phyloP scores from a whole-genome alignment of 129 eudicot genomes.

The Heracleum sosnowskyi region DNA sequence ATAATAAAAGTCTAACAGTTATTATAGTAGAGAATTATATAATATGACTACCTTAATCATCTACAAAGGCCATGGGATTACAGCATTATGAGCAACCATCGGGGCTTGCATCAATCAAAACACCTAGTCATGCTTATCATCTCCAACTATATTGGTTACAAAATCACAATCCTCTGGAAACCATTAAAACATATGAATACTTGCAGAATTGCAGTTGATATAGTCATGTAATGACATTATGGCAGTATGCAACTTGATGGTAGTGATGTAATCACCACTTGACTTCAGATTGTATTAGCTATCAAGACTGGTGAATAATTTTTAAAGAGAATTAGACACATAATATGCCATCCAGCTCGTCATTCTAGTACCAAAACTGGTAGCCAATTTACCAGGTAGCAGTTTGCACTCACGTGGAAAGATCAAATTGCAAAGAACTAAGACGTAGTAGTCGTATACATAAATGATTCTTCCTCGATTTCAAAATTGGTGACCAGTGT shows the following conservation, averaged over 20 bases:
- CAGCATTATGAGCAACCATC: background rate
- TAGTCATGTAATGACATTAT: background rate
- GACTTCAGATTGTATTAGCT: background rate
- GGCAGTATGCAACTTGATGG: background rate
- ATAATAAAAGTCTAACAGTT: background rate
- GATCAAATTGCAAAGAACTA: background rate
- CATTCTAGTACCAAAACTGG: no score
- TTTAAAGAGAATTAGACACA: no score
- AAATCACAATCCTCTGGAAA: background rate
- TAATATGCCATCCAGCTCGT: no score
- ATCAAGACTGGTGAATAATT: background rate
- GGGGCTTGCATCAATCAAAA: background rate
- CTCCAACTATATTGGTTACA: background rate
- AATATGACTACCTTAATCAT: background rate
- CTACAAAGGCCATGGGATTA: background rate
- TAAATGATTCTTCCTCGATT: background rate
- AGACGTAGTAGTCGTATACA: background rate
- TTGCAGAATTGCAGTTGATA: background rate
- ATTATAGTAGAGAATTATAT: background rate
- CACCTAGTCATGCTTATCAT: background rate
- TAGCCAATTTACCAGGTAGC: background rate
- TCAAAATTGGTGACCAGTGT: background rate
- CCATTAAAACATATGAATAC: background rate
- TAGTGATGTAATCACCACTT: background rate
- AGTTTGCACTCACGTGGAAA: background rate